A percentile compares a stretch with the other conserved stretches of the same genome.
Conservation (phyloP, 768 basidiomycete species). For the Cystobasidium tubakii region DNA sequence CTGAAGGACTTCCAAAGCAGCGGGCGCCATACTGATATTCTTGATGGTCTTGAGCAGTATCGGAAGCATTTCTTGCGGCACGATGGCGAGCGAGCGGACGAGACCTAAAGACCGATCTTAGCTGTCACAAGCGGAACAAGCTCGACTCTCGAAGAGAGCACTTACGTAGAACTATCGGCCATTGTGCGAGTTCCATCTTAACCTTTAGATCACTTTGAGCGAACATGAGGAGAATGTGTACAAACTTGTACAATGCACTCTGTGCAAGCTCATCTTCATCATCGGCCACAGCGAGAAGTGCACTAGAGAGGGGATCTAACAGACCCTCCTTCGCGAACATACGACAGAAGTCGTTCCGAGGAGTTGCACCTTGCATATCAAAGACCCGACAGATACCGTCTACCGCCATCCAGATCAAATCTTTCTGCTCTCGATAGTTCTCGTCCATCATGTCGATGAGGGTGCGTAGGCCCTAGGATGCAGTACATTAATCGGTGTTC, state of each 20-base stretch:
- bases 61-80: constrained; percentile 82
- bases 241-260: constrained; percentile 73
- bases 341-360: constrained; percentile 95
- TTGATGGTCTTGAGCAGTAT: constrained; percentile 90
- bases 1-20: constrained; percentile 82
- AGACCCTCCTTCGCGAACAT: constrained; percentile 97
- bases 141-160: too few species aligned
- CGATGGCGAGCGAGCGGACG: constrained; percentile 73
- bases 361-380: constrained; percentile 81
- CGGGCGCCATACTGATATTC: constrained; percentile 88
- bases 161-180: constrained; percentile 83
- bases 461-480: constrained; percentile 66
- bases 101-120: constrained; percentile 63
- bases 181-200: constrained; percentile 79
- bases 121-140: too few species aligned
- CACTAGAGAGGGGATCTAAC: constrained; percentile 82
- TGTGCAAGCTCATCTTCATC: constrained; percentile 59
- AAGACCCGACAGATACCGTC: constrained; percentile 94
- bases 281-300: constrained; percentile 75
- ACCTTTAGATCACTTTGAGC: constrained; percentile 91
- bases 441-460: constrained; percentile 94
- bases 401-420: constrained; percentile 84
- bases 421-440: constrained; percentile 81
- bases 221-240: constrained; percentile 81
- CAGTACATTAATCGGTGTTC: neutral